A percentile compares a stretch with the other conserved stretches of the same genome.
Evolutionary conservation across 768 basidiomycete species (phyloP).

Genomic region (Mycena filopes): DNA sequence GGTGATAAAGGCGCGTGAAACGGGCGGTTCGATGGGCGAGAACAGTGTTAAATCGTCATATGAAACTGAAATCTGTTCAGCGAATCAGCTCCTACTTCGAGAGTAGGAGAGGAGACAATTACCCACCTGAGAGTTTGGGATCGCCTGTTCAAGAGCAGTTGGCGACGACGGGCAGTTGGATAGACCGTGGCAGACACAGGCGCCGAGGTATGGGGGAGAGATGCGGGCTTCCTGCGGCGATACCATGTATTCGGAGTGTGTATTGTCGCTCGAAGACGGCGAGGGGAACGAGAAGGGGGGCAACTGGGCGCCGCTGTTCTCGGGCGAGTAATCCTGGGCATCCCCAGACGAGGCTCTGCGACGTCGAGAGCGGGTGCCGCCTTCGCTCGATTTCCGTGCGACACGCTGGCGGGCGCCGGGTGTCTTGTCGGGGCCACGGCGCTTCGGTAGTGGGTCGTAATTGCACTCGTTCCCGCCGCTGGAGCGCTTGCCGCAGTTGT

Average conservation of each 20-base stretch:
- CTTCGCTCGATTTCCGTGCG: constrained; percentile 51
- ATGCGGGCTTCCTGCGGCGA: constrained; percentile 27
- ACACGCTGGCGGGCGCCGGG: constrained; percentile 83
- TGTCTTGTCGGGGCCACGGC: constrained; percentile 81
- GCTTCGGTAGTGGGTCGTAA: constrained; percentile 79
- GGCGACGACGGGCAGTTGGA: constrained; percentile 38
- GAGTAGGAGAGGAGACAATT: constrained; percentile 4
- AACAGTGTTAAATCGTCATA: constrained; percentile 26
- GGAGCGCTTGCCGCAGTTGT: constrained; percentile 72
- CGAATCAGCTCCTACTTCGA: constrained; percentile 16
- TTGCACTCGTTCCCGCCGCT: constrained; percentile 60
- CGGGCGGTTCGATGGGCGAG: constrained; percentile 27
- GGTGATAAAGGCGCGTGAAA: constrained; percentile 38
- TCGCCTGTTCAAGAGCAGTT: constrained; percentile 7
- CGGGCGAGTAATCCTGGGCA: constrained; percentile 6
- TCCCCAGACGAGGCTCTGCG: constrained; percentile 41
- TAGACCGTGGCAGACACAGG: constrained; percentile 45
- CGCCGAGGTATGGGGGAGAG: constrained; percentile 2
- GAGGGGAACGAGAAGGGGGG: constrained; percentile 34
- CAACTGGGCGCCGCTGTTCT: constrained; percentile 8
- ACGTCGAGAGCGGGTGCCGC: constrained; percentile 46
- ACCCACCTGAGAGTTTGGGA: constrained; percentile 28
- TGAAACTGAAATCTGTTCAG: constrained; percentile 32
- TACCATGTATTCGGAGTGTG: constrained; percentile 24
- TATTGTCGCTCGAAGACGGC: constrained; percentile 32